These are phyloP conservation scores for Colletotrichum theobromicola DNA, from an alignment of 2,329 filamentous ascomycete species.

Conservation along the genomic window DNA sequence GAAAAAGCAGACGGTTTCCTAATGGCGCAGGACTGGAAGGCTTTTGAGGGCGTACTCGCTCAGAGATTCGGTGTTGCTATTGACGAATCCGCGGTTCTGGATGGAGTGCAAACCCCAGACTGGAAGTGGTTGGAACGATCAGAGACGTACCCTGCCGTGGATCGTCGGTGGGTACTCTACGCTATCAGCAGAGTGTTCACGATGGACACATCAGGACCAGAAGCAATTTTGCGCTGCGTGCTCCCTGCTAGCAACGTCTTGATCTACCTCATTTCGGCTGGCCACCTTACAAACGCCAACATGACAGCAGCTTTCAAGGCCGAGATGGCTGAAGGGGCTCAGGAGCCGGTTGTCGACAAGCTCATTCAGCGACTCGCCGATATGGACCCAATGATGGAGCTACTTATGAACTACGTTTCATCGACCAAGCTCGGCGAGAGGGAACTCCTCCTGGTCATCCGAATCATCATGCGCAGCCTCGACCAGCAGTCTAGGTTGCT, in stretches of 20 bases:
- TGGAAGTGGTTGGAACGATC: slow-evolving; percentile 57
- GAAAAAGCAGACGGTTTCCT: slow-evolving; percentile 54
- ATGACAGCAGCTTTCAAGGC: slow-evolving; percentile 62
- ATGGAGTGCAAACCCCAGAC: slow-evolving; percentile 33
- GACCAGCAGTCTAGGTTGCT: slow-evolving; percentile 41
- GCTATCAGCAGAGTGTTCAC: slow-evolving; percentile 67
- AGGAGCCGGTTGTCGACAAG: slow-evolving; percentile 48
- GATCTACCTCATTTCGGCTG: slow-evolving; percentile 64
- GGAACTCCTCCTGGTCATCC: slow-evolving; percentile 71
- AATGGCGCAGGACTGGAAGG: slow-evolving; percentile 46
- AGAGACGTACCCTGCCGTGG: slow-evolving; percentile 55
- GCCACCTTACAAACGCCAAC: slow-evolving; percentile 65
- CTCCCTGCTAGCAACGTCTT: slow-evolving; percentile 60
- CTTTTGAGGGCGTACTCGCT: slow-evolving; percentile 57
- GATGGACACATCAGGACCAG: slow-evolving; percentile 47
- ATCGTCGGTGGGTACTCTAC: slow-evolving; percentile 70
- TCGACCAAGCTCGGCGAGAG: slow-evolving; percentile 68
- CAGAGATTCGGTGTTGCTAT: slow-evolving; percentile 43
- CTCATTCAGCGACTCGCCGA: slow-evolving; percentile 67
- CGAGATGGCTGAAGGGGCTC: slow-evolving; percentile 50
- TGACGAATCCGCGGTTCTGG: slow-evolving; percentile 24
- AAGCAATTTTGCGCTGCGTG: slow-evolving; percentile 37
- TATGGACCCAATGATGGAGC: slow-evolving; percentile 71
- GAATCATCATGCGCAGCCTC: slow-evolving; percentile 72
- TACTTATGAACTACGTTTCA: slow-evolving; percentile 70